Conservation (phyloP, 768 basidiomycete species). For the Lentinula boryana region DNA sequence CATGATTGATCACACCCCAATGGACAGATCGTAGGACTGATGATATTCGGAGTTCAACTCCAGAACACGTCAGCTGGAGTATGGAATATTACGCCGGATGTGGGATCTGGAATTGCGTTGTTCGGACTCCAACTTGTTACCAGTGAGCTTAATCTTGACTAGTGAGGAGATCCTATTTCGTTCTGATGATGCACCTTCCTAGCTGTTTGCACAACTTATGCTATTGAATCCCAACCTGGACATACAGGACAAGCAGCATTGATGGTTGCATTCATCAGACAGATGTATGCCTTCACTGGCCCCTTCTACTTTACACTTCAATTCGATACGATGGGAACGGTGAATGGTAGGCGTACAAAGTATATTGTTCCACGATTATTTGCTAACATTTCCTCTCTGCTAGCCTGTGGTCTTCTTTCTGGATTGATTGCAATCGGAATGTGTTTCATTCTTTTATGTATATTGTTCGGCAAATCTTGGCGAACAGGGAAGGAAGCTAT, state of each 20-base stretch:
- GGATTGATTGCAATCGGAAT: background rate
- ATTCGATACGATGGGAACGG: background rate
- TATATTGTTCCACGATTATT: background rate
- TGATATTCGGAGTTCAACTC: slow-evolving; percentile 1
- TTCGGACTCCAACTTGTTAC: slow-evolving; percentile 4
- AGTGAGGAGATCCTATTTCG: background rate
- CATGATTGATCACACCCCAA: too few species aligned
- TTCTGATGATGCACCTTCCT: background rate
- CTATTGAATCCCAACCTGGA: slow-evolving; percentile 3
- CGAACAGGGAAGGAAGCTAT: background rate
- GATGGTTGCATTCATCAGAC: slow-evolving; percentile 3
- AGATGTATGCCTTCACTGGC: slow-evolving; percentile 3
- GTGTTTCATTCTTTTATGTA: background rate
- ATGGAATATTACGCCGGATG: slow-evolving; percentile 4
- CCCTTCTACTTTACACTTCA: slow-evolving; percentile 2
- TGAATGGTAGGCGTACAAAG: background rate
- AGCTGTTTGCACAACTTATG: slow-evolving; percentile 4
- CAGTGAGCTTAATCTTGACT: background rate
- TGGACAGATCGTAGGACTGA: background rate
- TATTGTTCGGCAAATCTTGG: slow-evolving; percentile 1
- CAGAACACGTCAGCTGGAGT: background rate
- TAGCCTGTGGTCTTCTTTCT: slow-evolving; percentile 1
- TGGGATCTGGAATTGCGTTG: slow-evolving; percentile 3
- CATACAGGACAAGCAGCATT: background rate
- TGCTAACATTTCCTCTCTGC: background rate